These are phyloP conservation scores for Aspergillus cristatus DNA, from an alignment of 495 filamentous ascomycete species.

Conservation along the genomic window DNA sequence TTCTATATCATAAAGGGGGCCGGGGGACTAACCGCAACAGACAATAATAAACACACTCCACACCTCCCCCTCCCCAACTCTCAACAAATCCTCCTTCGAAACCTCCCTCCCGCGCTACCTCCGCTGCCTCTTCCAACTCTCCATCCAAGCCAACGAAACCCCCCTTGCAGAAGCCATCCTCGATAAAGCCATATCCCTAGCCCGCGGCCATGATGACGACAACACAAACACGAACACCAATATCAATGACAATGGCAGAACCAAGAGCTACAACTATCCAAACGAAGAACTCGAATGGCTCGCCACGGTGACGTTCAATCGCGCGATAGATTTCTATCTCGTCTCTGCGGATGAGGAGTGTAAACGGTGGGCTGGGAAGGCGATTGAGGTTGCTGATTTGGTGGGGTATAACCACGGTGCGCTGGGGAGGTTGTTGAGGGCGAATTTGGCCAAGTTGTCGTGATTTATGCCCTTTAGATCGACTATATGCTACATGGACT, in stretches of 20 bases:
- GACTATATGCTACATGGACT: no score
- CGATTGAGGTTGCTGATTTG: slow-evolving; percentile 52
- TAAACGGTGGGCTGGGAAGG: slow-evolving; percentile 56
- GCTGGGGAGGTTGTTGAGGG: slow-evolving; percentile 44
- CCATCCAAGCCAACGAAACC: slow-evolving; percentile 27
- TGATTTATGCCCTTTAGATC: no score
- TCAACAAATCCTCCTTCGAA: slow-evolving; percentile 1
- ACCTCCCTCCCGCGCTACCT: slow-evolving; percentile 59
- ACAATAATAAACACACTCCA: slow-evolving; percentile 11
- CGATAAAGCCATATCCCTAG: slow-evolving; percentile 45
- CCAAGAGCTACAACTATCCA: slow-evolving; percentile 39
- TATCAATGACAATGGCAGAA: slow-evolving; percentile 7
- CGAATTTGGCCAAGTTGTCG: slow-evolving; percentile 42
- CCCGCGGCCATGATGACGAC: slow-evolving; percentile 20
- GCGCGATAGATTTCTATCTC: slow-evolving; percentile 62
- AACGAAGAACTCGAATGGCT: slow-evolving; percentile 70
- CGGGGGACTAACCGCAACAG: slow-evolving; percentile 4
- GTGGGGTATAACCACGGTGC: slow-evolving; percentile 33
- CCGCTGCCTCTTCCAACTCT: slow-evolving; percentile 59
- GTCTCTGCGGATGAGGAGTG: slow-evolving; percentile 45
- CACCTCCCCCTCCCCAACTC: slow-evolving; percentile 5
- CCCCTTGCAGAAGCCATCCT: slow-evolving; percentile 18
- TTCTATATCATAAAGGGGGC: no score
- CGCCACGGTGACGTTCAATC: slow-evolving; percentile 64
- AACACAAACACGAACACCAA: no score